Base-by-base conservation (phyloP, 2,329 filamentous ascomycete genomes). In the Chaetothyriales sp. region DNA sequence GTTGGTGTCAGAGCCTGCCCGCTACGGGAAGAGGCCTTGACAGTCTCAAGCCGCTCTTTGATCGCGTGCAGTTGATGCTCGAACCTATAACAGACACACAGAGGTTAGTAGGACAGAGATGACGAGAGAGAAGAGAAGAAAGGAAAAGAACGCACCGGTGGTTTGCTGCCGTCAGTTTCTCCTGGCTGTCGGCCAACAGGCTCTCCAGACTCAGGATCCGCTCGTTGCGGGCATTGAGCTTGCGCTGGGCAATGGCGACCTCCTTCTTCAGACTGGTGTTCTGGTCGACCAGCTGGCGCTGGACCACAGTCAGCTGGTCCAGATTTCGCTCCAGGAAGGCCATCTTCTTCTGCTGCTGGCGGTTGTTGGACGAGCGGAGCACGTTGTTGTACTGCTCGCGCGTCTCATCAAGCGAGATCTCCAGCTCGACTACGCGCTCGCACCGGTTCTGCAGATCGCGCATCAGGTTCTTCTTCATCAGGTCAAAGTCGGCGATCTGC, bases 401-500 rank as follows among this genome's bases (percentile, higher is more conserved):
- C 0, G 92, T 95, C 73, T 95, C 89, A 64, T 98, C 92, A 48
- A 98, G 78, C 36, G 86, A 94, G 63, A 98, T 98, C 69, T 98
- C 92, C 25, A 98, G 80, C 73, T 98, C 92, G 18, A 98, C 92
- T 32, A 98, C 89, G 59, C 92, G 83, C 73, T 98, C 92, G 68
- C 92, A 98, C 55, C 92, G 84, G 73, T 98, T 96, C 70, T 98
- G 92, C 58, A 98, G 74, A 69, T 98, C 92, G 52, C 92, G 86
- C 92, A 98, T 98, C 60, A 98, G 75, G 59, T 86, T 94, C 79
- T 98, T 98, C 81, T 98, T 98, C 89, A 98, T 98, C 53, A 87
- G 85, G 68, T 98, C 92, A 61, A 98, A 98, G 66, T 98, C 92
- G 52, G 90, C 86, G 68, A 98, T 94, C 71, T 96, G 92, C 71